These are phyloP conservation scores for Xenosphaeropsis pyriputrescens DNA, from an alignment of 2,329 filamentous ascomycete genomes.

Conservation along the genomic window DNA sequence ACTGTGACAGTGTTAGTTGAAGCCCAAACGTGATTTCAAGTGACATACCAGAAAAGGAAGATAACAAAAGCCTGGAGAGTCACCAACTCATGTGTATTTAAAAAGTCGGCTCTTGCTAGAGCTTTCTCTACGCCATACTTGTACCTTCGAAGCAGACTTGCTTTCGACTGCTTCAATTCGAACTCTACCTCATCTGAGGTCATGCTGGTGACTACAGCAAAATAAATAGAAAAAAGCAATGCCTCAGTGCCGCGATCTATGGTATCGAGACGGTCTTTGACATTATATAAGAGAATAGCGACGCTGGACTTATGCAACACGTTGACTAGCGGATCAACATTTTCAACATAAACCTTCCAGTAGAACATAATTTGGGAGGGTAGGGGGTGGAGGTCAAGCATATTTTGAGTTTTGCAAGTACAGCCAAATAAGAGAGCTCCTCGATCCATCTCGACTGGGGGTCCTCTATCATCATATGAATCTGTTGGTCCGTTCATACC, in stretches of 20 bases:
- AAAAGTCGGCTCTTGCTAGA: conserved; percentile 32
- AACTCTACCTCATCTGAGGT: conserved; percentile 37
- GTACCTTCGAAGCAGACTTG: conserved; percentile 26
- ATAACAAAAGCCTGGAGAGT: conserved; percentile 33
- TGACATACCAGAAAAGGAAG: conserved; percentile 21
- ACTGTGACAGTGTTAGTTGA: not conserved
- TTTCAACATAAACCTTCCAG: conserved; percentile 32
- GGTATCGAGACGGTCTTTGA: conserved; percentile 15
- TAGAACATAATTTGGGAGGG: conserved; percentile 40
- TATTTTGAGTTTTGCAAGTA: conserved; percentile 15
- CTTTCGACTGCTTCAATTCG: conserved; percentile 34
- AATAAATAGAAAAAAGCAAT: conserved; percentile 41
- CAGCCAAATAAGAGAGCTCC: conserved; percentile 63
- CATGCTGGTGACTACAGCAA: conserved; percentile 38
- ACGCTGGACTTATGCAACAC: conserved; percentile 31
- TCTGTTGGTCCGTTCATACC: conserved; percentile 7
- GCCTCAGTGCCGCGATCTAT: conserved; percentile 31
- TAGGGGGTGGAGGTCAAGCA: conserved; percentile 29
- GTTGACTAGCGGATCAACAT: conserved; percentile 29
- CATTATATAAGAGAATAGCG: conserved; percentile 20
- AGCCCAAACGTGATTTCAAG: not conserved
- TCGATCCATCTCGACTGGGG: conserved; percentile 47
- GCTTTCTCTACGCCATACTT: conserved; percentile 33
- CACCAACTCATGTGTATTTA: conserved; percentile 31
- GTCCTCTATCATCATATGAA: conserved; percentile 21